These are phyloP conservation scores for Penicillium sp. DNA, from an alignment of 2,329 filamentous ascomycete species.

Conservation along the genomic window DNA sequence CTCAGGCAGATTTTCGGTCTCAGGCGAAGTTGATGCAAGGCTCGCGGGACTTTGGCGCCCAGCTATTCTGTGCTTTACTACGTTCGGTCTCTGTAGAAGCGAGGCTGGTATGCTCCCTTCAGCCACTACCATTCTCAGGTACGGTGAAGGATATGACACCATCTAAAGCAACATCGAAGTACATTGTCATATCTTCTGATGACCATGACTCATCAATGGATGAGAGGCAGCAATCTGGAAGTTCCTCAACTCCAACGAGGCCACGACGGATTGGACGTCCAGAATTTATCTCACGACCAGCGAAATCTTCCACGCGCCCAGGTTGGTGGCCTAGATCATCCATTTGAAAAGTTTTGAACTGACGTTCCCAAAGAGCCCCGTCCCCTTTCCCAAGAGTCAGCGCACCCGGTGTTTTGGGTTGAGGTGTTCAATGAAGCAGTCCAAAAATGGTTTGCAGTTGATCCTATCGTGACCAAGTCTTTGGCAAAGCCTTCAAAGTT, in stretches of 20 bases:
- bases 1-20: conserved; percentile 69
- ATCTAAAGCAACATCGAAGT: conserved; percentile 38
- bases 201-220: conserved; percentile 32
- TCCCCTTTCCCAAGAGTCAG: conserved; percentile 63
- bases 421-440: conserved; percentile 83
- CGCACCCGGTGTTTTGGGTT: conserved; percentile 88
- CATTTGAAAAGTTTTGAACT: background rate
- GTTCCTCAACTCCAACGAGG: conserved; percentile 19
- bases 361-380: conserved; percentile 34
- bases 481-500: conserved; percentile 73
- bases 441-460: conserved; percentile 89
- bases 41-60: conserved; percentile 84
- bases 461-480: conserved; percentile 77
- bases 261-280: conserved; percentile 38
- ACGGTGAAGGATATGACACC: conserved; percentile 46
- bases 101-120: conserved; percentile 85
- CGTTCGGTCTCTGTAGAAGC: conserved; percentile 78
- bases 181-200: conserved; percentile 40
- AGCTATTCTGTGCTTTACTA: conserved; percentile 85
- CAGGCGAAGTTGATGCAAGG: conserved; percentile 70
- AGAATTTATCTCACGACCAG: conserved; percentile 27
- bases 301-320: conserved; percentile 12
- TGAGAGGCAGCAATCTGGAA: conserved; percentile 17
- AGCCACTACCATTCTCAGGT: conserved; percentile 69
- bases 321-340: conserved; percentile 12